Conservation (phyloP, 179 eudicot species). For the Corrigiola litoralis region DNA sequence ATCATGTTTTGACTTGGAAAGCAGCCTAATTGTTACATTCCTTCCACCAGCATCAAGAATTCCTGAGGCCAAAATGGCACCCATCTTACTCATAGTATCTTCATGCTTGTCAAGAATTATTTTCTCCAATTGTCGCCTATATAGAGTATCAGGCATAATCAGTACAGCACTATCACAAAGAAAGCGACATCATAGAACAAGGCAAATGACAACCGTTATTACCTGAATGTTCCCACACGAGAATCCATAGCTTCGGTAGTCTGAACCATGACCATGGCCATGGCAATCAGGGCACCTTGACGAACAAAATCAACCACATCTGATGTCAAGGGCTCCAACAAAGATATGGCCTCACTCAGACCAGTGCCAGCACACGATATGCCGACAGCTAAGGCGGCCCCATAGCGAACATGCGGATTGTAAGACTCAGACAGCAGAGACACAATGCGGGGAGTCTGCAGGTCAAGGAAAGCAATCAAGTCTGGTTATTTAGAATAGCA, state of each 20-base stretch:
- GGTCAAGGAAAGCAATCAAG: constrained; percentile 7
- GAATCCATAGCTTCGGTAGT: constrained; percentile 90
- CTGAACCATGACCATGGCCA: constrained; percentile 99
- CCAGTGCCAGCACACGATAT: constrained; percentile 98
- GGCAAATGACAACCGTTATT: neutral
- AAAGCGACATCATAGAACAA: neutral
- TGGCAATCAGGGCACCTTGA: constrained; percentile 95
- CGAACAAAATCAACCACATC: constrained; percentile 98
- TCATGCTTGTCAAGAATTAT: constrained; percentile 96
- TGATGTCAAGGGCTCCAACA: constrained; percentile 91
- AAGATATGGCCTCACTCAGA: constrained; percentile 87
- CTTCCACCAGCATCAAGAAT: constrained; percentile 98
- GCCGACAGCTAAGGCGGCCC: constrained; percentile 97
- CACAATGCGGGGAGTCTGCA: constrained; percentile 93
- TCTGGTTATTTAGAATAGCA: neutral
- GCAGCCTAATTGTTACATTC: constrained; percentile 88
- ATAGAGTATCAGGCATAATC: neutral
- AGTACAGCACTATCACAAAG: neutral
- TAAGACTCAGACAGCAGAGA: constrained; percentile 89
- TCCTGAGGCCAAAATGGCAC: constrained; percentile 95
- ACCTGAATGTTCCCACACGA: constrained; percentile 97
- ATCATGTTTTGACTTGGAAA: constrained; percentile 88
- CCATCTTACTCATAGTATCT: constrained; percentile 99
- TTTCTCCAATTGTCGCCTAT: constrained; percentile 88
- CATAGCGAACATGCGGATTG: constrained; percentile 99